Conservation (phyloP, 129 eudicot genomes). For the Rutidosis leptorrhynchoides region DNA sequence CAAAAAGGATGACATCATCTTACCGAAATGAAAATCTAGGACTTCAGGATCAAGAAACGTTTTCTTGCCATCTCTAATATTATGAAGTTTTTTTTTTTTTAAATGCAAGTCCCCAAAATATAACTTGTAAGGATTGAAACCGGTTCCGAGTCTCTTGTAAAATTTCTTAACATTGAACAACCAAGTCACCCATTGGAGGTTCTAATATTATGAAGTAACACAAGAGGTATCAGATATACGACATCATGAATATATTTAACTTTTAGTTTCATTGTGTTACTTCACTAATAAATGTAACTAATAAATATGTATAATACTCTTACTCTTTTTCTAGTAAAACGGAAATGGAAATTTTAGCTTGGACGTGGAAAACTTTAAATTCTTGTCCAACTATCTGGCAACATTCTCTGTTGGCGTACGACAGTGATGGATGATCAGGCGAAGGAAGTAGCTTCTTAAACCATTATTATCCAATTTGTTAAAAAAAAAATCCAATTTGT, state of each 20-base stretch:
- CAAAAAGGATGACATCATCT: constrained; percentile 46
- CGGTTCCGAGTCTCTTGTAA: too few relatives aligned
- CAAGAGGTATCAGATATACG: constrained; percentile 48
- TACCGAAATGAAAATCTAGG: constrained; percentile 90
- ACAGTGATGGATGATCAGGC: constrained; percentile 52
- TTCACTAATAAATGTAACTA: not conserved
- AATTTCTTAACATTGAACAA: too few relatives aligned
- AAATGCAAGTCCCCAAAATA: too few relatives aligned
- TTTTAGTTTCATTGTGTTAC: not conserved
- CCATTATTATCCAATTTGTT: constrained; percentile 68
- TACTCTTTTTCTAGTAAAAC: constrained; percentile 7
- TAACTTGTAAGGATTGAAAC: too few relatives aligned
- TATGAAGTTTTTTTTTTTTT: too few relatives aligned
- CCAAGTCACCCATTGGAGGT: too few relatives aligned
- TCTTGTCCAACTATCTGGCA: constrained; percentile 68
- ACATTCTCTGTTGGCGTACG: constrained; percentile 68
- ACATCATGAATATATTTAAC: not conserved
- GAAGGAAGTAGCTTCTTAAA: constrained; percentile 71
- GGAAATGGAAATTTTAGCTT: constrained; percentile 63
- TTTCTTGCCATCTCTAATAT: constrained; percentile 63
- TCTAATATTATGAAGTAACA: constrained; percentile 74
- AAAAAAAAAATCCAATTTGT: constrained; percentile 86
- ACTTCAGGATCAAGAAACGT: constrained; percentile 73
- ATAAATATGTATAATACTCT: constrained; percentile 1
- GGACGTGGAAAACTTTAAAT: constrained; percentile 65